A percentile compares a stretch with the other conserved stretches of the same genome.
These are phyloP conservation scores for Lupinus albus DNA, from an alignment of 306 rosid species.

Conservation along the genomic window DNA sequence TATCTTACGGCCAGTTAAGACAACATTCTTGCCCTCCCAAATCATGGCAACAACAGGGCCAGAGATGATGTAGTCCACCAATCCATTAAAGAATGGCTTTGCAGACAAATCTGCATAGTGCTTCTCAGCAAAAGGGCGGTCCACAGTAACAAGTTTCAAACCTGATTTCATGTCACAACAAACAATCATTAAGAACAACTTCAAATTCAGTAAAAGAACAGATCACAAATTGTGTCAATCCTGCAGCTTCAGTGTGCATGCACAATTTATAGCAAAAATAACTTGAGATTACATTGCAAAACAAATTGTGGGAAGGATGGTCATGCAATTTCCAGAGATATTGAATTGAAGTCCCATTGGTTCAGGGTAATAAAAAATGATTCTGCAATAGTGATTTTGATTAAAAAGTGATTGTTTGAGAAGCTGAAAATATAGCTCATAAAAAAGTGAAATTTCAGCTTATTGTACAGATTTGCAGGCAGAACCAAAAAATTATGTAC, in stretches of 20 bases:
- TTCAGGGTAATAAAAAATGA: no score
- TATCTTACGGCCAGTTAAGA: slow-evolving; percentile 76
- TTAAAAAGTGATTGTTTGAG: no score
- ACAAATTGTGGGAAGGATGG: background rate
- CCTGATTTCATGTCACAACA: slow-evolving; percentile 50
- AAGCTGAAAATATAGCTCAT: no score
- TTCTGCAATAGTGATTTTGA: no score
- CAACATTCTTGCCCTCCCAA: slow-evolving; percentile 94
- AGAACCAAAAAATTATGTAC: no score
- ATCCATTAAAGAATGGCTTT: slow-evolving; percentile 82
- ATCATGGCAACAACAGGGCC: slow-evolving; percentile 97
- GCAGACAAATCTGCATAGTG: slow-evolving; percentile 89
- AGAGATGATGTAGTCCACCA: slow-evolving; percentile 85
- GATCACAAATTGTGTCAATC: background rate
- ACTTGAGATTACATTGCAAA: background rate
- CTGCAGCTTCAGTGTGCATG: background rate
- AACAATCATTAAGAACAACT: background rate
- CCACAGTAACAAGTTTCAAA: slow-evolving; percentile 76
- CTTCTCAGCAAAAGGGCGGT: slow-evolving; percentile 81
- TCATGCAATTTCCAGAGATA: background rate
- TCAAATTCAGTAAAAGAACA: background rate
- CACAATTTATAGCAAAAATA: background rate
- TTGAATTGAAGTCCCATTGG: background rate
- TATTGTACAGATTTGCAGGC: no score
- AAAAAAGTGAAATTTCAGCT: no score